Evolutionary conservation across 2,329 filamentous ascomycete species (phyloP).

Genomic region (Colletotrichum kahawae): DNA sequence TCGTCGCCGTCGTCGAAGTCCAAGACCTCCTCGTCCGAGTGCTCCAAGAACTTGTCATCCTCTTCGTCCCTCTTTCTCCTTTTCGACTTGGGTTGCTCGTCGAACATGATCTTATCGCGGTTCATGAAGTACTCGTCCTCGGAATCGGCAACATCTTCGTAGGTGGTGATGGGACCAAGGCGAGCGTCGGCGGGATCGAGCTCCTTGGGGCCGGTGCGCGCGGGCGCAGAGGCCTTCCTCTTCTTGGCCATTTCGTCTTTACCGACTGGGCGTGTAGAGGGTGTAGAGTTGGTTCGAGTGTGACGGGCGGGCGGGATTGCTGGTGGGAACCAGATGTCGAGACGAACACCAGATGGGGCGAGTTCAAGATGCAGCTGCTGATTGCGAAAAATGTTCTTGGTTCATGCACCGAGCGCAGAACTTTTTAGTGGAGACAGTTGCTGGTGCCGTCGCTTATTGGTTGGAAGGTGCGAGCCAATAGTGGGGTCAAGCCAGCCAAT

Average conservation of each 20-base stretch:
- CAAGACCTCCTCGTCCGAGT: conserved; percentile 68
- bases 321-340: neutral
- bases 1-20: conserved; percentile 48
- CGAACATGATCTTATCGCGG: conserved; percentile 83
- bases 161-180: conserved; percentile 66
- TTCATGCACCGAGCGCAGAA: conserved; percentile 13
- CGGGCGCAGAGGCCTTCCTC: conserved; percentile 69
- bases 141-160: conserved; percentile 87
- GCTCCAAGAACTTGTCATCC: conserved; percentile 64
- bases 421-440: conserved; percentile 19
- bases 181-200: conserved; percentile 64
- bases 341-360: neutral
- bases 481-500: neutral
- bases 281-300: neutral
- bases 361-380: neutral
- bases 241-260: conserved; percentile 61
- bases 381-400: conserved; percentile 19
- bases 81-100: conserved; percentile 81
- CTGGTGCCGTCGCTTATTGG: neutral
- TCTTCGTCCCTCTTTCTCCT: conserved; percentile 73
- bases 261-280: neutral
- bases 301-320: neutral
- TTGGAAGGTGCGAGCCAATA: neutral
- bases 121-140: conserved; percentile 93
- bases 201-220: conserved; percentile 58